phyloP scores from a whole-genome alignment of 2,329 filamentous ascomycete genomes.

The Aspergillus tanneri region DNA sequence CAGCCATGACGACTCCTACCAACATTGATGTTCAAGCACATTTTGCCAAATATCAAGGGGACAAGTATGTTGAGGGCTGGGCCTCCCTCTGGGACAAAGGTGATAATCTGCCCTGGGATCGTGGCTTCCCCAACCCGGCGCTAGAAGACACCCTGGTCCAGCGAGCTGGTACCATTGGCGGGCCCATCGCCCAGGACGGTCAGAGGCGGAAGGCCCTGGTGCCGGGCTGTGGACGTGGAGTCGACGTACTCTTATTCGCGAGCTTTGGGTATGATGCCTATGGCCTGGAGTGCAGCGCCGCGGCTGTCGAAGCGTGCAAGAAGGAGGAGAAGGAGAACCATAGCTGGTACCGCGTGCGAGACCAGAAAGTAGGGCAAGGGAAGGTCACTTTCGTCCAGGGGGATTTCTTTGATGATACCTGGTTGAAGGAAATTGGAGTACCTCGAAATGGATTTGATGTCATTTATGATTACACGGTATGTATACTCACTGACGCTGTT shows the following conservation, averaged over 20 bases:
- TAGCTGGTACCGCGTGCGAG: slow-evolving; percentile 36
- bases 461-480: slow-evolving; percentile 63
- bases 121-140: slow-evolving; percentile 56
- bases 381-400: slow-evolving; percentile 43
- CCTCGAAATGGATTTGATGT: slow-evolving; percentile 45
- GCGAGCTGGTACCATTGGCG: slow-evolving; percentile 39
- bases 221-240: slow-evolving; percentile 76
- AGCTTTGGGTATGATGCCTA: slow-evolving; percentile 73
- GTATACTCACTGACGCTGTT: slow-evolving; percentile 21
- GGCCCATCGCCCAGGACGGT: slow-evolving; percentile 25
- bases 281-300: slow-evolving; percentile 66
- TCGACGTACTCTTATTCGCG: slow-evolving; percentile 74
- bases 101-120: slow-evolving; percentile 59
- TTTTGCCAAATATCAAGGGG: slow-evolving; percentile 43
- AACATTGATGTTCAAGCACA: slow-evolving; percentile 36
- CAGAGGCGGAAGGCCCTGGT: slow-evolving; percentile 62
- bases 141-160: slow-evolving; percentile 54
- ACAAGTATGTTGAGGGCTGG: slow-evolving; percentile 51
- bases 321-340: slow-evolving; percentile 34
- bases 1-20: slow-evolving; percentile 17
- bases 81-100: slow-evolving; percentile 54
- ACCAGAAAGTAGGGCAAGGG: slow-evolving; percentile 37
- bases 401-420: slow-evolving; percentile 47
- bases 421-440: slow-evolving; percentile 38
- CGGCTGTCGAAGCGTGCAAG: slow-evolving; percentile 44